Evolutionary conservation across 768 basidiomycete genomes (phyloP).

Genomic region (Suillus sp.): DNA sequence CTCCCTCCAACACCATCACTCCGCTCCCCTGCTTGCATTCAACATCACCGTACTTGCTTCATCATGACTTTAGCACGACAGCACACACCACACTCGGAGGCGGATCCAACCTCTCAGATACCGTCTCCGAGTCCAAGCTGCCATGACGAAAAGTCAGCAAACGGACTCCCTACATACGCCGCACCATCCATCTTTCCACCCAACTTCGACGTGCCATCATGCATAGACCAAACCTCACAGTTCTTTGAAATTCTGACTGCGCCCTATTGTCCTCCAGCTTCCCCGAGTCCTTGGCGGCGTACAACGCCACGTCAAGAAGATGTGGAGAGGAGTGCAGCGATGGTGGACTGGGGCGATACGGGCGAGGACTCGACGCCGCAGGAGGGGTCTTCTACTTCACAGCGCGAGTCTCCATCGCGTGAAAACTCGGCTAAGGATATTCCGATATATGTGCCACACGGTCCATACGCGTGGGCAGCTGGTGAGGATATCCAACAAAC

Average conservation of each 20-base stretch:
- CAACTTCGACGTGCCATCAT: conserved; percentile 17
- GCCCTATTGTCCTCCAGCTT: conserved; percentile 22
- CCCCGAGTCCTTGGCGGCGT: conserved; percentile 11
- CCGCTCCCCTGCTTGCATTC: background rate
- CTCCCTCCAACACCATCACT: background rate
- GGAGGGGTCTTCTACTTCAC: conserved; percentile 4
- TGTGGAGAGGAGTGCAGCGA: conserved; percentile 26
- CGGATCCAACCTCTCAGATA: background rate
- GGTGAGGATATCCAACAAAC: conserved; percentile 30
- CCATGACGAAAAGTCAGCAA: background rate
- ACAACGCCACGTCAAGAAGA: conserved; percentile 23
- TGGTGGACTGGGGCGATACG: conserved; percentile 30
- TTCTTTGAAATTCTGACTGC: conserved; percentile 35
- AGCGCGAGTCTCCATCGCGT: conserved; percentile 7
- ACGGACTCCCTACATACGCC: conserved; percentile 14
- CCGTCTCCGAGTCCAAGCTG: conserved; percentile 6
- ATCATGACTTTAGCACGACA: conserved; percentile 7
- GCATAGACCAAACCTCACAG: conserved; percentile 28
- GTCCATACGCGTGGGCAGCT: conserved; percentile 34
- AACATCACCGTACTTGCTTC: background rate
- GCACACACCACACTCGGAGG: background rate
- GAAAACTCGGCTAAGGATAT: conserved; percentile 19
- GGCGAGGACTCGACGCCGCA: background rate
- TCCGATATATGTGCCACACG: conserved; percentile 35
- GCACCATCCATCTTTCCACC: conserved; percentile 16